Evolutionary conservation across 1,139 yeast species (phyloP).

Genomic region (Debaryomycetaceae sp.): DNA sequence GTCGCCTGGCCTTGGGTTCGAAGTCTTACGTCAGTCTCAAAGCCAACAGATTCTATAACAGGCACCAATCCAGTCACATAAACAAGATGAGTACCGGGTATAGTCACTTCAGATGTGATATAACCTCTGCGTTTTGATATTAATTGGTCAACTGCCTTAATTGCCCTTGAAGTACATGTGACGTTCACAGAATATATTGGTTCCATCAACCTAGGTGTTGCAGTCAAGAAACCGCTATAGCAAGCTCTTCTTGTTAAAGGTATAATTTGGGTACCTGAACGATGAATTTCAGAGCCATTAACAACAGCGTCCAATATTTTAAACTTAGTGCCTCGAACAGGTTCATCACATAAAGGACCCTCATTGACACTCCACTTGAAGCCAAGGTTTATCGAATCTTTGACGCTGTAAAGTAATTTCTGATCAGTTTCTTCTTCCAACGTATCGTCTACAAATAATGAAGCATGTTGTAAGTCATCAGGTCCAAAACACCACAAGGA

Average conservation of each 20-base stretch:
- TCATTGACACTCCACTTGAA: slow-evolving; percentile 81
- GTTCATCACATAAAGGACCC: slow-evolving; percentile 91
- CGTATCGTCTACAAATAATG: slow-evolving; percentile 71
- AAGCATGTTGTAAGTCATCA: slow-evolving; percentile 50
- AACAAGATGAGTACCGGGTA: slow-evolving; percentile 74
- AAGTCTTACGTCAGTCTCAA: slow-evolving; percentile 80
- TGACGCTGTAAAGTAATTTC: slow-evolving; percentile 40
- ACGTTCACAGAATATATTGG: slow-evolving; percentile 71
- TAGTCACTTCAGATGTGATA: slow-evolving; percentile 47
- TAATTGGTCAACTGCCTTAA: slow-evolving; percentile 44
- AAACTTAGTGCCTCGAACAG: slow-evolving; percentile 68
- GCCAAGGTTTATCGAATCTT: slow-evolving; percentile 64
- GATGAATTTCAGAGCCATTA: slow-evolving; percentile 43
- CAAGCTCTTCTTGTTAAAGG: slow-evolving; percentile 86
- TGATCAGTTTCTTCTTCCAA: slow-evolving; percentile 66
- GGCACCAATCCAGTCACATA: slow-evolving; percentile 69
- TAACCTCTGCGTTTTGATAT: slow-evolving; percentile 62
- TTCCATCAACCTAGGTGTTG: slow-evolving; percentile 77
- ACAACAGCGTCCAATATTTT: slow-evolving; percentile 62
- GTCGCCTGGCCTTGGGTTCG: slow-evolving; percentile 78
- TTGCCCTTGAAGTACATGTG: slow-evolving; percentile 50
- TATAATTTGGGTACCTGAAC: slow-evolving; percentile 72
- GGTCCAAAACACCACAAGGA: slow-evolving; percentile 84
- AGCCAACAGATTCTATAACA: slow-evolving; percentile 84
- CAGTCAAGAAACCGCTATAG: slow-evolving; percentile 74